Base-by-base conservation (phyloP, 2,329 filamentous ascomycete species). In the Epicoccum sorghinum region DNA sequence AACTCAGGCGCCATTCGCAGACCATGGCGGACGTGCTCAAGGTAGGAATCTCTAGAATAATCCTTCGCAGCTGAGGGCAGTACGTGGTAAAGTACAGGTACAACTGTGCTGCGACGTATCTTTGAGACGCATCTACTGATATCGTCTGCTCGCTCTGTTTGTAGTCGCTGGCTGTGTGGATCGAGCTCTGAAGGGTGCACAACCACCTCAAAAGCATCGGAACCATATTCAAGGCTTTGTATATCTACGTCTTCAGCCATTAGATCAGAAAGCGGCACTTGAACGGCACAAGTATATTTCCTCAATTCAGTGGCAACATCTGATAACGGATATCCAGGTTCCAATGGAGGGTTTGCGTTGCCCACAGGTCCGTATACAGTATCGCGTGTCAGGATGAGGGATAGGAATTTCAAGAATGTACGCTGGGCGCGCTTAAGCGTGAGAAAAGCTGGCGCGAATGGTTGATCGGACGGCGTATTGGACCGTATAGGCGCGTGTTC, bases 381-480 rank as follows among this genome's bases (percentile, higher is more conserved):
- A 3, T 80, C 79, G 14, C 77, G 75, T 1, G 83, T 77, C 4
- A 84, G 83, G 24, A 88, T 79, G 23, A 87, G 78, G 1, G 85
- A 84, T 7, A 90, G 75, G 51, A 90, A 89, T 49, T 86, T 87
- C 35, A 90, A 77, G 55, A 90, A 89, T 55, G 89, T 87, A 41
- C 85, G 79, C 69, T 90, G 87, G 3, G 86, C 83, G 42, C 85
- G 79, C 66, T 90, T 90, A 5, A 90, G 73, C 0, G 86, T 87
- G 13, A 90, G 73, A 59, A 88, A 89, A 0, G 86, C 84, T 2
- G 84, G 82, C 7, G 66, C 62, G 0, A 72, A 77, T 1, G 77
- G 75, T 33, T 67, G 58, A 24, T 69, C 60, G 10, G 50, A 57
- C 3, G 64, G 59, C 4, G 43, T 30, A 13, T 59, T 49, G 4